Evolutionary conservation across 169 alveolate genomes (phyloP).

Genomic region (Plasmodium gaboni): DNA sequence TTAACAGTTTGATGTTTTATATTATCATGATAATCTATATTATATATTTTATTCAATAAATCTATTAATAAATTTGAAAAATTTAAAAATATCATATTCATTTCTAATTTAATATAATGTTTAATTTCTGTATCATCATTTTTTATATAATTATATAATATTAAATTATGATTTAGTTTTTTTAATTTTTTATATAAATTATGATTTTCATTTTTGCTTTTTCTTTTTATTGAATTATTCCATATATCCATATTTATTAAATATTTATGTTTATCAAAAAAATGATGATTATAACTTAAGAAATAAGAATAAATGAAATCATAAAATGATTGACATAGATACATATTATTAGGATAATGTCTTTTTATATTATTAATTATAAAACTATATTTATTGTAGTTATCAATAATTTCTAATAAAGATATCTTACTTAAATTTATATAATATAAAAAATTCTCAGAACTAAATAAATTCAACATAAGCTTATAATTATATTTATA

Average conservation of each 20-base stretch:
- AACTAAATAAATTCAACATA: constrained; percentile 25
- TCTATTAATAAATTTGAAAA: constrained; percentile 16
- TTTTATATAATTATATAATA: constrained; percentile 19
- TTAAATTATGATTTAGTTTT: constrained; percentile 25
- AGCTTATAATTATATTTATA: constrained; percentile 60
- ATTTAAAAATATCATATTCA: constrained; percentile 18
- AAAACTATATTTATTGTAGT: constrained; percentile 48
- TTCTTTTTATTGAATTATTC: constrained; percentile 16
- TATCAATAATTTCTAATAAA: constrained; percentile 34
- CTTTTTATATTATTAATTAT: constrained; percentile 36
- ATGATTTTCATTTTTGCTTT: background rate
- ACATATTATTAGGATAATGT: constrained; percentile 53
- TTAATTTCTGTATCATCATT: background rate
- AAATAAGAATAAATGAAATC: constrained; percentile 37
- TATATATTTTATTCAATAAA: constrained; percentile 29
- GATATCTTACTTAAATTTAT: constrained; percentile 40
- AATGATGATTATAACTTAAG: constrained; percentile 25
- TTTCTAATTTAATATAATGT: constrained; percentile 17
- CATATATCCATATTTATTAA: constrained; percentile 24
- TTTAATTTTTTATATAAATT: constrained; percentile 25
- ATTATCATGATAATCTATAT: constrained; percentile 7
- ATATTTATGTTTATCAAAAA: constrained; percentile 36
- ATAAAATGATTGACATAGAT: constrained; percentile 3
- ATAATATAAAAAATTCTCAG: constrained; percentile 62
- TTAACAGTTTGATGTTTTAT: background rate